Evolutionary conservation across 352 stramenopile species (phyloP), one percentile per base, ranked within the genome.

Genomic region (Globisporangium ultimum): DNA sequence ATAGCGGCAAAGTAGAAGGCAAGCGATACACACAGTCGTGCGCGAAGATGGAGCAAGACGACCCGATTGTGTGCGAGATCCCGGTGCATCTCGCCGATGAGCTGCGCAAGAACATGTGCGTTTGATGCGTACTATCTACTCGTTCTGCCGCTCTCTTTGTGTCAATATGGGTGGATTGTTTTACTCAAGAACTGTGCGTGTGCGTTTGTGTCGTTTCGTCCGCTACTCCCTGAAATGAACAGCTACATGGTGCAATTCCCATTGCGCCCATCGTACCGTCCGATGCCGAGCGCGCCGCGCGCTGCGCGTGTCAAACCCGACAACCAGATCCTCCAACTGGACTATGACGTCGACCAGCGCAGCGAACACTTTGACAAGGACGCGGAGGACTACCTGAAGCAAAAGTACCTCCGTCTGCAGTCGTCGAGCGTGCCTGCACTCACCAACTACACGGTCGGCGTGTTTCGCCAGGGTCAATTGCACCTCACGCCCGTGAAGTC

Each of bases 221-320:
- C 24, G 5, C 5, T 28, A 5, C 5, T 28, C 24, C 2, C 24
- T 28, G 24, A 28, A 28, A 28, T 12, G 43, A 67, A 12, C 60
- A 88, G 78, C 51, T 81, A 83, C 70, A 70, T 94, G 60, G 73
- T 91, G 54, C 85, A 94, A 60, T 94, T 88, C 61, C 85, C 85
- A 42, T 58, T 94, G 52, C 83, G 85, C 18, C 85, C 85, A 21
- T 77, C 80, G 49, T 94, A 94, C 55, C 79, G 85, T 0, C 78
- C 80, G 20, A 90, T 94, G 85, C 76, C 74, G 2, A 68, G 68
- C 47, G 68, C 72, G 46, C 85, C 83, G 38, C 70, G 67, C 20
- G 62, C 67, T 3, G 85, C 85, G 48, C 81, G 81, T 24, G 72
- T 91, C 47, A 94, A 93, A 60, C 85, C 82, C 0, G 65, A 68